These are phyloP conservation scores for Paracoccidioides brasiliensis DNA, from an alignment of 2,329 filamentous ascomycete species.

Conservation along the genomic window DNA sequence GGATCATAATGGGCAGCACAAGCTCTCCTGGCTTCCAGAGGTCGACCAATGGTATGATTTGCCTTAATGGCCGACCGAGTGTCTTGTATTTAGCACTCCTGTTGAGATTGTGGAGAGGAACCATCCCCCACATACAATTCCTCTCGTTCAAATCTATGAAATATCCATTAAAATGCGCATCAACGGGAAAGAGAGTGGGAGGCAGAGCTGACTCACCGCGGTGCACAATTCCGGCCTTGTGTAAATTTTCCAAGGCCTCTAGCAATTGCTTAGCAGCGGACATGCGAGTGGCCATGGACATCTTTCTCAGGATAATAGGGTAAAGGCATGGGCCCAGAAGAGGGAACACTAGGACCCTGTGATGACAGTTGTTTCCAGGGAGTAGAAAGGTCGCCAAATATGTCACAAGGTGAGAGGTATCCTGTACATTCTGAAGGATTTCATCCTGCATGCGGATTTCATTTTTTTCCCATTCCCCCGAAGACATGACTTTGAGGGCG, in stretches of 20 bases:
- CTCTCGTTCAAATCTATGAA: conserved; percentile 14
- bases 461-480: conserved; percentile 10
- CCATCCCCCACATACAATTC: conserved; percentile 20
- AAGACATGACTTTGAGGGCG: conserved; percentile 15
- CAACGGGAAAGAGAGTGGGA: neutral
- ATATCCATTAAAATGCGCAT: neutral
- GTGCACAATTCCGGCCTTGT: neutral
- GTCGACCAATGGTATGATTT: conserved; percentile 15
- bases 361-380: conserved; percentile 6
- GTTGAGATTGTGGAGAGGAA: conserved; percentile 13
- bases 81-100: conserved; percentile 17
- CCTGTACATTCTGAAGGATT: conserved; percentile 11
- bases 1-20: conserved; percentile 12
- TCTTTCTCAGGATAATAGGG: neutral
- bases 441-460: conserved; percentile 14
- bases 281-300: conserved; percentile 2
- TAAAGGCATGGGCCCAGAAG: neutral
- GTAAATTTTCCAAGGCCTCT: neutral
- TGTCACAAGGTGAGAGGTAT: conserved; percentile 15
- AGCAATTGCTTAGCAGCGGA: conserved; percentile 3
- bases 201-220: neutral
- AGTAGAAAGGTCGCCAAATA: conserved; percentile 14
- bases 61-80: conserved; percentile 16
- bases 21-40: conserved; percentile 18
- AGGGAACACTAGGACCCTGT: conserved; percentile 7